Conservation (phyloP, 1,139 yeast genomes). For the Saccharomyces hybrid region DNA sequence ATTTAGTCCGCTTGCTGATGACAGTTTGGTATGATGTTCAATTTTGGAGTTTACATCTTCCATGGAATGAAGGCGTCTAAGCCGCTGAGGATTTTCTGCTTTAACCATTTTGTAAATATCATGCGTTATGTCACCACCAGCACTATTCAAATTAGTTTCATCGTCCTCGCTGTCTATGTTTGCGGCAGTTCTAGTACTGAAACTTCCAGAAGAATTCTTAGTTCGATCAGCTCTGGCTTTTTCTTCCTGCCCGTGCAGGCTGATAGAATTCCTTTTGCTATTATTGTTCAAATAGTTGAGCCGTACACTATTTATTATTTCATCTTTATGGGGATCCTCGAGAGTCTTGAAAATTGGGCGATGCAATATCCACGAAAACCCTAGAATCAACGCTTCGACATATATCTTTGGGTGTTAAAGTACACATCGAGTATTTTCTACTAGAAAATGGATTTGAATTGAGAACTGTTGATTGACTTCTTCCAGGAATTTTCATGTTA, state of each 20-base stretch:
- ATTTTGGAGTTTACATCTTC: constrained; percentile 24
- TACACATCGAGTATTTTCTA: constrained; percentile 7
- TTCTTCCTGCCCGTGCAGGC: not conserved
- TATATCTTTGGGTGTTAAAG: constrained; percentile 1
- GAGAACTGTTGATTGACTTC: not conserved
- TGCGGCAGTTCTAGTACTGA: constrained; percentile 2
- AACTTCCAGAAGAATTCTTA: constrained; percentile 1
- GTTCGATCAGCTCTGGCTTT: not conserved
- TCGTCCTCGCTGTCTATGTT: constrained; percentile 4
- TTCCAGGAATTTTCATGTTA: not conserved
- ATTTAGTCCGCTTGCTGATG: constrained; percentile 59
- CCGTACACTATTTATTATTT: constrained; percentile 23
- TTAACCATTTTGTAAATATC: constrained; percentile 41
- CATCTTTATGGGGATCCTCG: constrained; percentile 20
- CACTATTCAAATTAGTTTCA: constrained; percentile 22
- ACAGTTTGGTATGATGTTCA: constrained; percentile 41
- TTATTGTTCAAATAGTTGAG: constrained; percentile 21
- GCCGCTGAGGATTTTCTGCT: not conserved
- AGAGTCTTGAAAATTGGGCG: constrained; percentile 31
- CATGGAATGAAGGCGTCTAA: constrained; percentile 26
- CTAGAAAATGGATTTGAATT: constrained; percentile 4
- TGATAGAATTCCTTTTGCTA: constrained; percentile 3
- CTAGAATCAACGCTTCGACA: constrained; percentile 13
- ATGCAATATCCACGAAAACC: constrained; percentile 26
- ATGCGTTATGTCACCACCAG: constrained; percentile 69